Conservation (phyloP, 2,329 filamentous ascomycete genomes). For the Pseudocercospora pini-densiflorae region DNA sequence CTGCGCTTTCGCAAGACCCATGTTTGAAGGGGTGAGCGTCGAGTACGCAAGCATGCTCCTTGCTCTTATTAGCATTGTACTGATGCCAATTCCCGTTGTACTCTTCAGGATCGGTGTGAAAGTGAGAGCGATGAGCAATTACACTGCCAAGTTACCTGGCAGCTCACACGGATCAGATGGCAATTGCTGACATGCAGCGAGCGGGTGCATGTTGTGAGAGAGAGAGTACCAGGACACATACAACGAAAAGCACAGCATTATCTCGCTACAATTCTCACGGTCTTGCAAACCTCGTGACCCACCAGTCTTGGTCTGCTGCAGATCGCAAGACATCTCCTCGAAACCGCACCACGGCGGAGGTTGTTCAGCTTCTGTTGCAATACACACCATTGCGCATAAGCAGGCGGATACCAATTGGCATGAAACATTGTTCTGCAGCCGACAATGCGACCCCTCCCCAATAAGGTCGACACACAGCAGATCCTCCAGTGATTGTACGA, state of each 20-base stretch:
- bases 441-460: not conserved
- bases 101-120: conserved; percentile 30
- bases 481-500: not conserved
- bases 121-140: conserved; percentile 26
- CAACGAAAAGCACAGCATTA: too few species aligned
- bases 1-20: conserved; percentile 40
- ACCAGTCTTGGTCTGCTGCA: not conserved
- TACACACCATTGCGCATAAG: not conserved
- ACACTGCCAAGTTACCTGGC: conserved; percentile 13
- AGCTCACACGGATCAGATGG: not conserved
- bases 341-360: not conserved
- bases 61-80: conserved; percentile 34
- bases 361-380: not conserved
- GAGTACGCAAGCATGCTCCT: conserved; percentile 37
- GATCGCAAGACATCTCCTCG: not conserved
- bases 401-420: not conserved
- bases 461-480: not conserved
- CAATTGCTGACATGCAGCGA: not conserved
- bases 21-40: conserved; percentile 38
- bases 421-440: conserved; percentile 4
- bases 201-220: not conserved
- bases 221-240: not conserved
- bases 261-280: not conserved
- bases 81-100: conserved; percentile 29
- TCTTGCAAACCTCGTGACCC: not conserved